phyloP scores from a whole-genome alignment of 345 rosid species.

The Arabidopsis suecica region DNA sequence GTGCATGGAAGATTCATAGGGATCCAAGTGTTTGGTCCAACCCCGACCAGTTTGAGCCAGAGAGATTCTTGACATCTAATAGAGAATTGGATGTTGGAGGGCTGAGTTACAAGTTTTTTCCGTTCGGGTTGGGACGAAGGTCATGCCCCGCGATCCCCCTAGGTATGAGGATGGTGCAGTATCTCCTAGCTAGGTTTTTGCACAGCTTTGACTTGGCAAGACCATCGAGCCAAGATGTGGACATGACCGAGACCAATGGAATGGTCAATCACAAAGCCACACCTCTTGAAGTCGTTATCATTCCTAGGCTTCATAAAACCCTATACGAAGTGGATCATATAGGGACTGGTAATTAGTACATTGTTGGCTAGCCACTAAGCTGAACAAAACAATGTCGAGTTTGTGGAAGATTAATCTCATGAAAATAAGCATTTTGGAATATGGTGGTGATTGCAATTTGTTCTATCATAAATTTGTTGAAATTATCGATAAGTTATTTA shows the following conservation, averaged over 20 bases:
- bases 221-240: conserved; percentile 37
- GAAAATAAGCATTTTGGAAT: no score
- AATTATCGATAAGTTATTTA: no score
- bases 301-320: conserved; percentile 40
- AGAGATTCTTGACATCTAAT: conserved; percentile 45
- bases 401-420: no score
- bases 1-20: conserved; percentile 14
- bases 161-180: conserved; percentile 45
- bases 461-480: no score
- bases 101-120: conserved; percentile 45
- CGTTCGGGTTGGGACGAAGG: conserved; percentile 51
- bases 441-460: no score
- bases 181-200: conserved; percentile 49
- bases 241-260: conserved; percentile 46
- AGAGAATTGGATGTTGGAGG: conserved; percentile 40
- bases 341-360: no score
- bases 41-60: conserved; percentile 37
- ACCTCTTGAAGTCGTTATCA: conserved; percentile 48
- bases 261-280: conserved; percentile 51
- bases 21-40: conserved; percentile 23
- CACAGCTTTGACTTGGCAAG: conserved; percentile 47
- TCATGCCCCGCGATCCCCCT: conserved; percentile 48
- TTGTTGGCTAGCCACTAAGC: no score
- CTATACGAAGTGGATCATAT: conserved; percentile 11
- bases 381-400: no score